Evolutionary conservation across 2,329 filamentous ascomycete genomes (phyloP), one percentile per base, ranked within the genome.

Genomic region (Aspergillus sp.): DNA sequence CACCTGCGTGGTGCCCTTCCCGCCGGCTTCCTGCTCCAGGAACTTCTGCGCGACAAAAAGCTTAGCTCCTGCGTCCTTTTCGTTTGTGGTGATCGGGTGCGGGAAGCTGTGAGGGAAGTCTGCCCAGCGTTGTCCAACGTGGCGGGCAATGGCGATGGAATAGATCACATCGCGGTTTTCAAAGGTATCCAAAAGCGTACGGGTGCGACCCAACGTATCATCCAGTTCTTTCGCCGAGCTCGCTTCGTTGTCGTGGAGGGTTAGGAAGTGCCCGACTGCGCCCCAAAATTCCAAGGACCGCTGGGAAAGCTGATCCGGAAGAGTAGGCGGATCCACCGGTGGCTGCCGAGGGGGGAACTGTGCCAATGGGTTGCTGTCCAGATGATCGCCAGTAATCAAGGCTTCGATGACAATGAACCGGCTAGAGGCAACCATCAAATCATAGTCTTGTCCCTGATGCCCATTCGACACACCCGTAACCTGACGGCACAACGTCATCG

Each of bases 151-250:
- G 6, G 83, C 84, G 43, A 94, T 80, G 0, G 84, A 91, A 60
- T 94, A 94, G 35, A 95, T 74, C 12, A 94, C 80, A 54, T 95
- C 86, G 33, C 88, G 78, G 49, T 89, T 91, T 61, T 95, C 88
- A 15, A 80, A 74, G 29, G 81, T 81, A 45, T 86, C 82, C 8
- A 94, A 69, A 14, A 89, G 68, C 35, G 71, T 71, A 19, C 85
- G 78, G 57, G 86, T 74, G 32, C 71, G 70, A 4, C 59, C 60
- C 17, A 94, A 64, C 1, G 75, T 72, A 15, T 77, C 71, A 33
- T 86, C 80, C 22, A 85, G 74, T 33, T 72, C 67, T 45, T 70
- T 75, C 36, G 61, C 64, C 36, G 49, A 57, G 37, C 60, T 58
- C 4, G 71, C 63, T 29, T 71, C 65, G 24, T 78, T 71, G 37